Base-by-base conservation (phyloP, 768 basidiomycete genomes). In the Trametes coccinea region DNA sequence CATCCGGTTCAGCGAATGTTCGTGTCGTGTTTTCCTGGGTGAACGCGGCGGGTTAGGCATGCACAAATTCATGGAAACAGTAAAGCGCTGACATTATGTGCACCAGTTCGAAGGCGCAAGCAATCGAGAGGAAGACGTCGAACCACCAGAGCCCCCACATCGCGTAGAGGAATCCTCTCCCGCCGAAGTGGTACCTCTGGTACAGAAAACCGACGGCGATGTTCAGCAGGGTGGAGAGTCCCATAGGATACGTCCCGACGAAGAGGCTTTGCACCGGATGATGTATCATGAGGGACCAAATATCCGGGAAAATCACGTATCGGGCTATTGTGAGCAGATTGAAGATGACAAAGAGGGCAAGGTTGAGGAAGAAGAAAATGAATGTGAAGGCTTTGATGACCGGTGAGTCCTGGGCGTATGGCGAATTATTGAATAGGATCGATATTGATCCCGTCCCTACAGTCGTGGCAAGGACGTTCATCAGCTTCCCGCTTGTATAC, bases 81-180 rank as follows among this genome's bases (percentile, higher is more conserved):
- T 39, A 5, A 27, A 49, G 17, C 4, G 77, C 85, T 55, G 60
- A 90, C 90, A 92, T 91, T 53, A 82, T 70, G 64, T 91, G 84
- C 1, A 90, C 70, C 40, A 85, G 75, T 7, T 83, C 81, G 75
- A 87, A 86, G 57, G 81, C 84, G 66, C 86, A 86, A 33, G 83
- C 13, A 13, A 84, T 65, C 0, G 89, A 85, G 11, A 89, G 56
- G 0, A 74, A 73, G 1, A 84, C 74, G 64, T 89, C 85, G 43
- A 85, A 46, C 89, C 88, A 90, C 89, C 89, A 92, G 44, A 87
- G 66, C 2, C 71, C 81, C 84, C 88, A 88, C 40, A 88, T 67
- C 29, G 76, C 68, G 59, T 82, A 84, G 2, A 88, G 69, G 70
- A 88, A 85, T 1, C 67, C 53, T 43, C 66, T 75, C 11, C 86